These are phyloP conservation scores for Psilocybe cyanescens DNA, from an alignment of 768 basidiomycete genomes.

Conservation along the genomic window DNA sequence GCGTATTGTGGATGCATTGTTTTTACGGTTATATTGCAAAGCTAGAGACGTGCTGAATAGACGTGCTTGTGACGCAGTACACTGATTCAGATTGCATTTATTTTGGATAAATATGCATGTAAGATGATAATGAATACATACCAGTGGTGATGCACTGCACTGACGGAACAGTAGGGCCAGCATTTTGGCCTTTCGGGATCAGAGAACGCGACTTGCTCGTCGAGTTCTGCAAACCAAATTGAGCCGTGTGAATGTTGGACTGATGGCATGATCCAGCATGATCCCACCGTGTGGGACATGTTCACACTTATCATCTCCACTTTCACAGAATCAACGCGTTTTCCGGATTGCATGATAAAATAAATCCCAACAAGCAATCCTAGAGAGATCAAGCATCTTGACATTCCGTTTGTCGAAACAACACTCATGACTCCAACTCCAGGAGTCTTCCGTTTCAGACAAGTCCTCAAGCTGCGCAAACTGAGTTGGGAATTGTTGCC, in stretches of 20 bases:
- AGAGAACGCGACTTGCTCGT: slow-evolving; percentile 10
- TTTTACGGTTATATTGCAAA: slow-evolving; percentile 44
- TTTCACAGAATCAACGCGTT: not conserved
- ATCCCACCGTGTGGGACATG: not conserved
- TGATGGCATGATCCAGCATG: not conserved
- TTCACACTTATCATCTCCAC: not conserved
- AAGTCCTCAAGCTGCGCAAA: not conserved
- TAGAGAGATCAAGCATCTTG: not conserved
- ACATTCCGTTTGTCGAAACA: not conserved
- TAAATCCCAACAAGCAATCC: not conserved
- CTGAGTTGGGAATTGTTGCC: not conserved
- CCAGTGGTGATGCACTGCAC: slow-evolving; percentile 27
- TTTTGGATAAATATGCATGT: not conserved
- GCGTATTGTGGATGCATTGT: slow-evolving; percentile 53
- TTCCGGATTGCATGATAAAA: not conserved
- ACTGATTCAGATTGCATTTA: slow-evolving; percentile 1
- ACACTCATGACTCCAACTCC: not conserved
- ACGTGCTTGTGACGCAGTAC: slow-evolving; percentile 28
- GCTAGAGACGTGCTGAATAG: slow-evolving; percentile 57
- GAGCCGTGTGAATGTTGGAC: slow-evolving; percentile 15
- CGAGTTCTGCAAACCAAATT: slow-evolving; percentile 13
- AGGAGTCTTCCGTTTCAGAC: not conserved
- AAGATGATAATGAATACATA: slow-evolving; percentile 13
- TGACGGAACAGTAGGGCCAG: slow-evolving; percentile 27
- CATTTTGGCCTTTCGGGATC: slow-evolving; percentile 18